Percentiles rank a stretch among this genome's conserved stretches.
Evolutionary conservation across 352 stramenopile genomes (phyloP).

Genomic region (Globisporangium spiculum): DNA sequence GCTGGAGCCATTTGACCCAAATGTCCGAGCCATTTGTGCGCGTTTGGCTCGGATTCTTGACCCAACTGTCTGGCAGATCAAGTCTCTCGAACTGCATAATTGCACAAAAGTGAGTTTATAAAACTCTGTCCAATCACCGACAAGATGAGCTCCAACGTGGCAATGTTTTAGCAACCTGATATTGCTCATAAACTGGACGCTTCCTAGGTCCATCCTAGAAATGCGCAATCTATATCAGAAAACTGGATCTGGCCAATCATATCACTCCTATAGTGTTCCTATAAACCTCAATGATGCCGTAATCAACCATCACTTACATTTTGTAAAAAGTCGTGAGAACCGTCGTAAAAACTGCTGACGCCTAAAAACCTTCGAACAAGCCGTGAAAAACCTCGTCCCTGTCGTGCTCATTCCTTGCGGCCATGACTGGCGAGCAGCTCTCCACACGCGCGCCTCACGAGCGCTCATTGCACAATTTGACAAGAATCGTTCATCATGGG

Average conservation of each 20-base stretch:
- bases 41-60: too few species aligned
- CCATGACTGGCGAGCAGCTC: slow-evolving; percentile 10
- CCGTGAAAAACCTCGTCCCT: not conserved
- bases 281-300: slow-evolving; percentile 3
- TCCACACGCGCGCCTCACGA: not conserved
- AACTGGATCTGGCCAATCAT: not conserved
- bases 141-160: too few species aligned
- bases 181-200: too few species aligned
- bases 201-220: not conserved
- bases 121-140: too few species aligned
- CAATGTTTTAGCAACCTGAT: too few species aligned
- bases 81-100: too few species aligned
- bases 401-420: not conserved
- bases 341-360: not conserved
- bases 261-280: not conserved
- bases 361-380: not conserved
- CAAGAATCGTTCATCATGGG: slow-evolving; percentile 30
- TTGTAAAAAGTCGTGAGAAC: slow-evolving; percentile 8
- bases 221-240: not conserved
- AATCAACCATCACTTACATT: slow-evolving; percentile 9
- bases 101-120: too few species aligned
- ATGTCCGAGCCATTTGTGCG: too few species aligned
- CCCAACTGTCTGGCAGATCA: too few species aligned
- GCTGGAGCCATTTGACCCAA: too few species aligned
- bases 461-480: slow-evolving; percentile 15